phyloP scores from a whole-genome alignment of 176 grass and related monocot species.

The Pharus latifolius region DNA sequence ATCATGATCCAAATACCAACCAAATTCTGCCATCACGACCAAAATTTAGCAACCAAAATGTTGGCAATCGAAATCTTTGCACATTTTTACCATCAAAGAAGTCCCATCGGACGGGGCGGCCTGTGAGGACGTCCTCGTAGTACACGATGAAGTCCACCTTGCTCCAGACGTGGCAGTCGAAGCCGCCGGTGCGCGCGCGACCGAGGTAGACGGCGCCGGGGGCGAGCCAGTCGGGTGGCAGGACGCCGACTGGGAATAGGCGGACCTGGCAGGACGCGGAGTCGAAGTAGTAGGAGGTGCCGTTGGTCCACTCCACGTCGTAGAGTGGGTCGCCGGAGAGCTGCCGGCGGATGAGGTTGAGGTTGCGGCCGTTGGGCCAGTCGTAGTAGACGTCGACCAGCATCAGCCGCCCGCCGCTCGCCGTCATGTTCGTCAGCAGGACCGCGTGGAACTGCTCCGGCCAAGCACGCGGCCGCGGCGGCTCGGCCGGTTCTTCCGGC shows the following conservation, averaged over 20 bases:
- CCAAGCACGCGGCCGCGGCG: slow-evolving; percentile 1
- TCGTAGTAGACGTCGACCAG: slow-evolving; percentile 73
- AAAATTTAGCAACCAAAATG: no score
- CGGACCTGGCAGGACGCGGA: slow-evolving; percentile 24
- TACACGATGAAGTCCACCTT: slow-evolving; percentile 76
- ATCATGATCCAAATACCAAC: no score
- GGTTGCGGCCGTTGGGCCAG: slow-evolving; percentile 60
- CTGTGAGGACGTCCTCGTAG: slow-evolving; percentile 77
- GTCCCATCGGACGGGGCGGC: slow-evolving; percentile 80
- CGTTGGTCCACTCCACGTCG: slow-evolving; percentile 81
- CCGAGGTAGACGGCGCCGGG: slow-evolving; percentile 59
- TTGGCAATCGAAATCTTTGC: no score
- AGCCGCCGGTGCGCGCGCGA: slow-evolving; percentile 32
- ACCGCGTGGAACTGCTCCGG: slow-evolving; percentile 69
- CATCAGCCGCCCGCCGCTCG: slow-evolving; percentile 36
- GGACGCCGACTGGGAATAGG: slow-evolving; percentile 44
- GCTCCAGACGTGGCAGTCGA: slow-evolving; percentile 65
- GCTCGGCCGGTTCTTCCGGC: no score
- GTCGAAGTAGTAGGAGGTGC: slow-evolving; percentile 58
- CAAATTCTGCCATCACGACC: no score
- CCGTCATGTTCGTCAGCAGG: slow-evolving; percentile 51
- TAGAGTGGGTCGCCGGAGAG: slow-evolving; percentile 37
- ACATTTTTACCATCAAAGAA: slow-evolving; percentile 70
- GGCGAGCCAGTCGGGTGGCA: slow-evolving; percentile 48
- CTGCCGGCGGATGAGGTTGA: slow-evolving; percentile 54